Conservation (phyloP, 2,329 filamentous ascomycete genomes). For the Chaetomium strumarium region DNA sequence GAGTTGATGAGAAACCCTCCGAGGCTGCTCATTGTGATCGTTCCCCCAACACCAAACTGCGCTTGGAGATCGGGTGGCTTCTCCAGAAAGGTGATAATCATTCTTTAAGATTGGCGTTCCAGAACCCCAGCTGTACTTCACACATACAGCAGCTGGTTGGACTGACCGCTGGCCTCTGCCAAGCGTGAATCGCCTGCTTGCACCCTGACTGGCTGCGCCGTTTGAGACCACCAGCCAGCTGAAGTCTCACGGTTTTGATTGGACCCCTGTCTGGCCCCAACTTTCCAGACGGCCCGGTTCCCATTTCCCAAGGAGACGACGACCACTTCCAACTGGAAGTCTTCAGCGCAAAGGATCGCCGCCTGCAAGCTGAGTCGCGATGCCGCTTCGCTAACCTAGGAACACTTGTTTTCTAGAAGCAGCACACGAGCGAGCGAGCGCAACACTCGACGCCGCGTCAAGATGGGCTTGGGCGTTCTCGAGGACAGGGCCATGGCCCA, state of each 20-base stretch:
- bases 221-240: no score
- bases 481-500: slow-evolving; percentile 60
- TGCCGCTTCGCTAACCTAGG: slow-evolving; percentile 3
- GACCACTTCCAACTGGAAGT: no score
- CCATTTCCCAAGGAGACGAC: no score
- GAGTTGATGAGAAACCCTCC: neutral
- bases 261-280: no score
- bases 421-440: neutral
- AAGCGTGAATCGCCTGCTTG: slow-evolving; percentile 3
- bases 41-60: neutral
- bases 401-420: neutral
- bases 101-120: slow-evolving; percentile 7
- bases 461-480: slow-evolving; percentile 68
- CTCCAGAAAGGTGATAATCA: neutral
- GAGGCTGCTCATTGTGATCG: slow-evolving; percentile 8
- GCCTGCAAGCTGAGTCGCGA: neutral
- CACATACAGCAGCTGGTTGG: neutral
- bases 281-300: no score
- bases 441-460: slow-evolving; percentile 17
- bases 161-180: neutral
- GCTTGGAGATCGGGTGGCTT: neutral
- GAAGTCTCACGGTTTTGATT: no score
- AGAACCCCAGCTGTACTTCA: neutral
- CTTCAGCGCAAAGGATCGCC: no score
- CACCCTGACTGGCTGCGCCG: neutral